phyloP scores from a whole-genome alignment of 1,284 basidiomycete species.

The Cryptococcus depauperatus region DNA sequence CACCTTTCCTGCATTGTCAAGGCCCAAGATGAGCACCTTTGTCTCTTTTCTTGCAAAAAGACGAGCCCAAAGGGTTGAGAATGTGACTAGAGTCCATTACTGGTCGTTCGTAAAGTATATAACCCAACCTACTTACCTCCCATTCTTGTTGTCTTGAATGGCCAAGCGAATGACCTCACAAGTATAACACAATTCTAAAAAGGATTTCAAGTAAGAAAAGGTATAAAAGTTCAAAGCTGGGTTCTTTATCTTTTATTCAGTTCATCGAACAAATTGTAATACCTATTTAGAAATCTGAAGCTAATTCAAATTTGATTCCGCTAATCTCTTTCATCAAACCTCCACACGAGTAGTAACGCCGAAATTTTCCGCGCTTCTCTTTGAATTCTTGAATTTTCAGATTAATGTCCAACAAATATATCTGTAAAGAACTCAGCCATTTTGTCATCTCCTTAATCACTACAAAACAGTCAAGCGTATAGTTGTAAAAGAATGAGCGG shows the following conservation, averaged over 20 bases:
- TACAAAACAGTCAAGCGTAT: background rate
- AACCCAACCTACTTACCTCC: no score
- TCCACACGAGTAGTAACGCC: constrained; percentile 9
- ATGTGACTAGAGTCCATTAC: constrained; percentile 56
- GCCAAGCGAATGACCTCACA: no score
- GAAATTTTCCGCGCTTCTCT: constrained; percentile 10
- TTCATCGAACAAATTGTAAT: no score
- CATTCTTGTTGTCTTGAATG: no score
- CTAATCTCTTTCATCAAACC: no score
- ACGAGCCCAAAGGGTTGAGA: constrained; percentile 45
- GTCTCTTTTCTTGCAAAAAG: constrained; percentile 48
- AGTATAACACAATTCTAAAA: no score
- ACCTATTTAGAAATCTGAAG: no score
- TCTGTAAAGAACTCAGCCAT: background rate
- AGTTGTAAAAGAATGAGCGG: constrained; percentile 9
- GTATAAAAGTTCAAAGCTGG: no score
- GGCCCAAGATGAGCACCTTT: constrained; percentile 47
- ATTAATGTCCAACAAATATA: background rate
- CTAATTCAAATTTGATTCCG: no score
- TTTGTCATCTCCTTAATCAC: background rate
- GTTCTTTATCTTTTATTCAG: no score
- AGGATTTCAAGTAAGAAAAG: no score
- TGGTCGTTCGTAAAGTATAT: no score
- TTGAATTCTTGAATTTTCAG: background rate
- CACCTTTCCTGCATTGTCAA: constrained; percentile 50